Evolutionary conservation across 495 filamentous ascomycete species (phyloP).

Genomic region (Bacidia gigantensis): DNA sequence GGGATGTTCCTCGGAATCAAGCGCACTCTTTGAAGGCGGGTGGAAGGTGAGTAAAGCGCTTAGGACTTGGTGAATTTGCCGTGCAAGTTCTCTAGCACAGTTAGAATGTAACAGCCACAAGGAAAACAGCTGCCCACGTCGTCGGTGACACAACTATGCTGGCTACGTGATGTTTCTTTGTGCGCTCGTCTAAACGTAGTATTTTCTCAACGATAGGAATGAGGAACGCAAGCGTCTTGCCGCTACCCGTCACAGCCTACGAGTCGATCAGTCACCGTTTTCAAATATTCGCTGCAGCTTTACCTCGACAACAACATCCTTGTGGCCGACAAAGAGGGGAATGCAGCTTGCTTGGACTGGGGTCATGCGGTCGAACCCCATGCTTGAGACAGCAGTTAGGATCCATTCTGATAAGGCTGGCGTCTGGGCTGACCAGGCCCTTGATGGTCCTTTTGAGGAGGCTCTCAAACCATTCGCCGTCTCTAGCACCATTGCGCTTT

Average conservation of each 20-base stretch:
- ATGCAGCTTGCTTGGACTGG: constrained; percentile 92
- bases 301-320: constrained; percentile 88
- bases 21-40: constrained; percentile 50
- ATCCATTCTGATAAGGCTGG: constrained; percentile 82
- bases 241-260: constrained; percentile 80
- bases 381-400: constrained; percentile 64
- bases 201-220: constrained; percentile 81
- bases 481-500: constrained; percentile 5
- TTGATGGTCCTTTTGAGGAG: constrained; percentile 17
- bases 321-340: constrained; percentile 81
- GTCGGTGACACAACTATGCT: constrained; percentile 89
- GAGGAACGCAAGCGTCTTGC: constrained; percentile 85
- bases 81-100: constrained; percentile 59
- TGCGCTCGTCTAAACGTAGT: constrained; percentile 56
- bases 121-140: constrained; percentile 27
- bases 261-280: neutral
- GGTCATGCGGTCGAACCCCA: constrained; percentile 77
- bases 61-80: constrained; percentile 80
- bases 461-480: neutral
- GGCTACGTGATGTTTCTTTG: constrained; percentile 78
- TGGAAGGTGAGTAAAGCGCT: constrained; percentile 69
- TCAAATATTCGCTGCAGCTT: neutral
- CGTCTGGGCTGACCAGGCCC: constrained; percentile 69
- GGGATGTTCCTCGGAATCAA: constrained; percentile 33
- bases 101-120: neutral